A percentile compares a stretch with the other conserved stretches of the same genome.
Conservation (phyloP, 1,284 basidiomycete genomes). For the Trichosporon sp. region DNA sequence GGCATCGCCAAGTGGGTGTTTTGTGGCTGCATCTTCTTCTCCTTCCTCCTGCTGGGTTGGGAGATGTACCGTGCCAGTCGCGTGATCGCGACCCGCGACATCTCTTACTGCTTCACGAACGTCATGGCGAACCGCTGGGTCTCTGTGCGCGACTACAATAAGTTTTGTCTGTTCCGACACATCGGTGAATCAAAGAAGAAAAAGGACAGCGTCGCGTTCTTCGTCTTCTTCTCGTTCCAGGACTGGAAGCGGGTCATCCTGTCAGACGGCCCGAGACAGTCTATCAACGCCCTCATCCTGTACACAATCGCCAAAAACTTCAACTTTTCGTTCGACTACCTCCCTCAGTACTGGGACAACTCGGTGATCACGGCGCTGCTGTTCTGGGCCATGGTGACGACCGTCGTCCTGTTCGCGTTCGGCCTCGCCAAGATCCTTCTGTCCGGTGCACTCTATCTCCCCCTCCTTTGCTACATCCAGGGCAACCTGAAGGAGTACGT, state of each 20-base stretch:
- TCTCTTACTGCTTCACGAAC: constrained; percentile 95
- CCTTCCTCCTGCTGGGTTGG: constrained; percentile 79
- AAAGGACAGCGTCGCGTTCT: constrained; percentile 97
- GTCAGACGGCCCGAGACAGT: constrained; percentile 96
- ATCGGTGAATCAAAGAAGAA: constrained; percentile 94
- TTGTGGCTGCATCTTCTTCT: constrained; percentile 96
- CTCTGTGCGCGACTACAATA: constrained; percentile 88
- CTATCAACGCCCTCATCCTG: constrained; percentile 91
- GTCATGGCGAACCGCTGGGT: constrained; percentile 96
- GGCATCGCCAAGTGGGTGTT: constrained; percentile 92
- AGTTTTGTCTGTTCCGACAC: constrained; percentile 97
- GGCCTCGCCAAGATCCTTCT: constrained; percentile 78
- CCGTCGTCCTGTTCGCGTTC: constrained; percentile 81
- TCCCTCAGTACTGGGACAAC: constrained; percentile 36
- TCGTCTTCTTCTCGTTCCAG: constrained; percentile 99
- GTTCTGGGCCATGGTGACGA: constrained; percentile 86
- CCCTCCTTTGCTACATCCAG: constrained; percentile 89
- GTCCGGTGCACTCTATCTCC: constrained; percentile 87
- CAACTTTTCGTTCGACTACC: constrained; percentile 26
- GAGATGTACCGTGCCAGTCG: constrained; percentile 89
- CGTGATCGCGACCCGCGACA: constrained; percentile 91
- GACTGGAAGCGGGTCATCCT: constrained; percentile 94
- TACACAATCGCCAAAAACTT: constrained; percentile 83
- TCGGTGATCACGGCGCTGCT: constrained; percentile 67
- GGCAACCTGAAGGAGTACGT: constrained; percentile 98